These are phyloP conservation scores for Claviceps digitariae DNA, from an alignment of 2,329 filamentous ascomycete species.

Conservation along the genomic window DNA sequence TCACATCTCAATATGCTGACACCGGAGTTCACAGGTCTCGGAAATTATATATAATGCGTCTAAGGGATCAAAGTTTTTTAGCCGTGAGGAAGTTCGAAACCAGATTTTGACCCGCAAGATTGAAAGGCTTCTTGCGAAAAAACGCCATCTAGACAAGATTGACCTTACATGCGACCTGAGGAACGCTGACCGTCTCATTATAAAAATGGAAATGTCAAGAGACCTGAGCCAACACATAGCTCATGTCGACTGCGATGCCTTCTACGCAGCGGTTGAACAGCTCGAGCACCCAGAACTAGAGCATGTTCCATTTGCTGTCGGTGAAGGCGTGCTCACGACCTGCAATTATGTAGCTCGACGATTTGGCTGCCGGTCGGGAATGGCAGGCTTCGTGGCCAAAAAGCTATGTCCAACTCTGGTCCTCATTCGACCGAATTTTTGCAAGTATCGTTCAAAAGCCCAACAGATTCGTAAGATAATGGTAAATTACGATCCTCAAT, in stretches of 20 bases:
- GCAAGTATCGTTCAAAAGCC: slow-evolving; percentile 85
- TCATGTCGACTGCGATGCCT: slow-evolving; percentile 94
- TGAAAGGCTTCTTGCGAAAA: slow-evolving; percentile 60
- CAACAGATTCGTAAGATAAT: slow-evolving; percentile 74
- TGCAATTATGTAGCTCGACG: slow-evolving; percentile 83
- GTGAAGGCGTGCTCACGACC: slow-evolving; percentile 50
- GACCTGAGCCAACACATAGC: slow-evolving; percentile 78
- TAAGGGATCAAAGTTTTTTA: slow-evolving; percentile 93
- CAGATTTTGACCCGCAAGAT: slow-evolving; percentile 77
- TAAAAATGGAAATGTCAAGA: slow-evolving; percentile 62
- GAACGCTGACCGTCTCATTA: slow-evolving; percentile 67
- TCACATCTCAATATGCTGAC: background rate
- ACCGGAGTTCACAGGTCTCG: slow-evolving; percentile 46
- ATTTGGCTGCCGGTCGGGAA: slow-evolving; percentile 83
- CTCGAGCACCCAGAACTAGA: slow-evolving; percentile 73
- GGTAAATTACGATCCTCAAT: slow-evolving; percentile 75
- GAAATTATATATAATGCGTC: slow-evolving; percentile 96
- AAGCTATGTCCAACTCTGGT: slow-evolving; percentile 83
- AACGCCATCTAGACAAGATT: slow-evolving; percentile 58
- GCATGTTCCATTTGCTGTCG: slow-evolving; percentile 81
- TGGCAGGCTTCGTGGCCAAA: slow-evolving; percentile 92
- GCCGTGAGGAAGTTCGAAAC: slow-evolving; percentile 74
- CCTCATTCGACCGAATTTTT: slow-evolving; percentile 71
- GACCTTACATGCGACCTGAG: slow-evolving; percentile 62
- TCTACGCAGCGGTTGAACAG: slow-evolving; percentile 89